Base-by-base conservation (phyloP, 163 green algal species). In the Scenedesmus sp. region DNA sequence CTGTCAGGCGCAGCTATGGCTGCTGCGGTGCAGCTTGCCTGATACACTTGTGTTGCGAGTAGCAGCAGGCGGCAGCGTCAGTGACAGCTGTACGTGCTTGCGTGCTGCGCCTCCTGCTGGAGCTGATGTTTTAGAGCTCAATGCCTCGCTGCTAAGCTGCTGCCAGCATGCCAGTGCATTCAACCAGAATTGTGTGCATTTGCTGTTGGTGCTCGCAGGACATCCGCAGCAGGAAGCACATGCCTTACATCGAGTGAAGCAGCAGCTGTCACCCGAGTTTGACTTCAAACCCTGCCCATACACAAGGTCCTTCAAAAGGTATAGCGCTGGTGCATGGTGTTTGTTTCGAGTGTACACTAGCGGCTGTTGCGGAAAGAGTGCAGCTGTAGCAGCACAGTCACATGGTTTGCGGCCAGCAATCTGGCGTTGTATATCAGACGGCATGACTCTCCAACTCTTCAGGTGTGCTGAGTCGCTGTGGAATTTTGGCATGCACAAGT, bases 211-310 rank as follows among this genome's bases (percentile, higher is more conserved):
- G 3, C 8, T 26, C 26, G 77, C 77, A 85, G 59, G 88, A 92
- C 77, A 88, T 92, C 88, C 54, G 46, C 12, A 84, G 7, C 34
- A 81, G 81, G 15, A 92, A 92, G 52, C 76, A 82, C 79, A 83
- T 92, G 79, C 34, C 79, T n/a, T 92, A 92, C 62, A 92, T 92
- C 10, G 88, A 92, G 79, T 92, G 57, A 86, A 79, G 70, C 70
- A 52, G 70, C 23, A 13, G 70, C 13, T 13, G 15, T 23, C 16
- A 79, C 23, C 70, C 23, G 18, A 5, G 5, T 2, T 13, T 52
- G 46, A 4, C 15, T 1, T 52, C 4, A 7, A 3, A 12, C 20
- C 52, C 23, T 6, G 23, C 70, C 66, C 46, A 7, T 79, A 79
- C 23, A 79, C 1, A 52, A 4, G 34, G 5, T 34, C 16, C 66